Conservation (phyloP, 2,329 filamentous ascomycete species). For the Escovopsis sp. region DNA sequence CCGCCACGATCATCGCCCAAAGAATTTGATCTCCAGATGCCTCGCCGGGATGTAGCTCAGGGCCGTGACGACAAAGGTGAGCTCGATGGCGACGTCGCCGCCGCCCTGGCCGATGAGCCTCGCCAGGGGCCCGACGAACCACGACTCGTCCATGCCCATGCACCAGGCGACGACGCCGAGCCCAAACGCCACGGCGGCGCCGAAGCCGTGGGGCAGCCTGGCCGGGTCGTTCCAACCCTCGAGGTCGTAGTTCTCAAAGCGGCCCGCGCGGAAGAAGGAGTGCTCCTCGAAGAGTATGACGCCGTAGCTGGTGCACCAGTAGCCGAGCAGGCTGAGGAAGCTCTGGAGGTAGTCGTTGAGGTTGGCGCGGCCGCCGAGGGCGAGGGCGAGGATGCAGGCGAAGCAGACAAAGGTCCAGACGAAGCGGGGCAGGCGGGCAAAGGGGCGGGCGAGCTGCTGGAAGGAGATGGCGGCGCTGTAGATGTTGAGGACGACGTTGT, state of each 20-base stretch:
- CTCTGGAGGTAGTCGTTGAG: constrained; percentile 29
- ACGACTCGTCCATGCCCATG: constrained; percentile 40
- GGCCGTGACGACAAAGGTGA: constrained; percentile 28
- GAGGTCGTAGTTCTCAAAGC: constrained; percentile 26
- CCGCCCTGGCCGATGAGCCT: constrained; percentile 40
- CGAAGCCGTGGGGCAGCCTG: constrained; percentile 25
- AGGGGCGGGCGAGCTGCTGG: constrained; percentile 23
- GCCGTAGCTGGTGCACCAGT: constrained; percentile 29
- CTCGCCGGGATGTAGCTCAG: constrained; percentile 26
- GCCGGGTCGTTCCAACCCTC: constrained; percentile 29
- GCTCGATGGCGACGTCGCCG: constrained; percentile 36
- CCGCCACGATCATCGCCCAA: constrained; percentile 5
- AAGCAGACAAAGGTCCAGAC: constrained; percentile 25
- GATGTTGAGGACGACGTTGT: constrained; percentile 23
- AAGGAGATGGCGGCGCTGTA: constrained; percentile 25
- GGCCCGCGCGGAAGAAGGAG: constrained; percentile 25
- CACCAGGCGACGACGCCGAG: constrained; percentile 31
- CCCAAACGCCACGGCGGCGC: constrained; percentile 27
- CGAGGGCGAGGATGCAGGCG: constrained; percentile 25
- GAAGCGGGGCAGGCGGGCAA: constrained; percentile 24
- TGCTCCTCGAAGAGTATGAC: constrained; percentile 27
- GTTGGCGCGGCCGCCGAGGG: constrained; percentile 23
- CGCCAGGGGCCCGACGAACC: constrained; percentile 42
- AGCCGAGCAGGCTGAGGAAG: constrained; percentile 29
- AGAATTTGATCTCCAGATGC: constrained; percentile 23